Evolutionary conservation across 176 grass and related monocot species (phyloP), one percentile per base, ranked within the genome.

Genomic region (Triticum monococcum): DNA sequence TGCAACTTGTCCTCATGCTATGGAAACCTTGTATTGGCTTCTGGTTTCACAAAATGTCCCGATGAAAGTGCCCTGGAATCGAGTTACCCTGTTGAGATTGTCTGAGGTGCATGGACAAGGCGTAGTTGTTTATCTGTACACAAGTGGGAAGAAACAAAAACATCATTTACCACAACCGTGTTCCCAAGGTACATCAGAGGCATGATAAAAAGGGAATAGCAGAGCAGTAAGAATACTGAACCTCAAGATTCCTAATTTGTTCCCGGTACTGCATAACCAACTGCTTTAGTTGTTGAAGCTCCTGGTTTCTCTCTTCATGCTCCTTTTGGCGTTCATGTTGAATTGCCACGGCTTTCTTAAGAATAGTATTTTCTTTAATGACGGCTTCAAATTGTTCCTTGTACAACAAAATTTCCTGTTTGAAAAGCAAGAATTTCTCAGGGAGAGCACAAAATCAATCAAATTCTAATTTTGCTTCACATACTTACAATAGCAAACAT

Each of bases 321-420:
- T 95, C 93, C 60, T 92, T 92, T 70, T 93, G 92, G 9, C 87
- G 90, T 11, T 90, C 93, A 80, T 95, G 77, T 74, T 95, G 93
- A 59, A 98, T 95, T n/a, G 91, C 59, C 60, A 95, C 85, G 7
- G 91, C 95, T 83, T 82, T 88, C 83, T 95, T 98, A n/a, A 98
- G 87, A 81, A 95, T 88, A 76, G 33, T 61, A 61, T 95, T 98
- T 68, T 98, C 95, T 37, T 63, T 81, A 9, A 85, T 36, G 5
- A 90, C 28, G 26, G 52, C 67, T 74, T 93, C 90, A 32, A 95
- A 41, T 16, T 95, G 92, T 65, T 95, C 92, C 76, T 91, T 98
- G 18, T 87, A 84, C 75, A 85, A 45, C 33, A 41, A 87, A 83
- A 81, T 87, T 83, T 97, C 90, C 95, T 91, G 81, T 83, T 87